Base-by-base conservation (phyloP, 2,329 filamentous ascomycete genomes). In the Myriosclerotinia duriaeana region DNA sequence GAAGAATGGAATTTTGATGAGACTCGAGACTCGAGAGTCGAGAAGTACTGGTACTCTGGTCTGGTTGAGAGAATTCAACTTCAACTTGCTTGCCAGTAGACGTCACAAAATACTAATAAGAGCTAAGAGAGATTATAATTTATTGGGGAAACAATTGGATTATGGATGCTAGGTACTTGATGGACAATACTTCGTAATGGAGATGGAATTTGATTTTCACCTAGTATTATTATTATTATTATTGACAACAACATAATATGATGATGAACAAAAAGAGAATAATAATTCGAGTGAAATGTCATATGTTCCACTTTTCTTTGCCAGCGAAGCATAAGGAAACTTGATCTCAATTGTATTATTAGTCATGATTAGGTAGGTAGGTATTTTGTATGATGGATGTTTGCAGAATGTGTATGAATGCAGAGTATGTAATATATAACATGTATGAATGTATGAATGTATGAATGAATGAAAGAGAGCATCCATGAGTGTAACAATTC, bases 251-350 rank as follows among this genome's bases (percentile, higher is more conserved):
- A 0, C 1, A 11, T 56, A n/a, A 42, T 14, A 56, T 15, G 22
- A 26, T 56, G n/a, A 42, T 20, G 54, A 42, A 14, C 4, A 20
- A 44, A 20, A 14, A 14, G 38, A 26, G 22, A 34, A 58, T 42
- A n/a, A n/a, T n/a, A n/a, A n/a, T n/a, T n/a, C n/a, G n/a, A 44
- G 55, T 44, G 8, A 46, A 22, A 46, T 44, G 26, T 26, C 26
- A 59, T 44, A 34, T 1, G 26, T 46, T 59, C 55, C 55, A 59
- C 55, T 59, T 59, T 59, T 46, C 40, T 46, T 34, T 59, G 55
- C 40, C 55, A 59, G 42, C 55, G 26, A 46, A 59, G 55, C 55
- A 59, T 46, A 17, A 34, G n/a, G n/a, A n/a, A n/a, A n/a, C 42
- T 22, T 48, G 26, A 34, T 48, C 44, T 59, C 34, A 26, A 26